phyloP scores from a whole-genome alignment of 352 stramenopile genomes.

The Pythium dissimile region DNA sequence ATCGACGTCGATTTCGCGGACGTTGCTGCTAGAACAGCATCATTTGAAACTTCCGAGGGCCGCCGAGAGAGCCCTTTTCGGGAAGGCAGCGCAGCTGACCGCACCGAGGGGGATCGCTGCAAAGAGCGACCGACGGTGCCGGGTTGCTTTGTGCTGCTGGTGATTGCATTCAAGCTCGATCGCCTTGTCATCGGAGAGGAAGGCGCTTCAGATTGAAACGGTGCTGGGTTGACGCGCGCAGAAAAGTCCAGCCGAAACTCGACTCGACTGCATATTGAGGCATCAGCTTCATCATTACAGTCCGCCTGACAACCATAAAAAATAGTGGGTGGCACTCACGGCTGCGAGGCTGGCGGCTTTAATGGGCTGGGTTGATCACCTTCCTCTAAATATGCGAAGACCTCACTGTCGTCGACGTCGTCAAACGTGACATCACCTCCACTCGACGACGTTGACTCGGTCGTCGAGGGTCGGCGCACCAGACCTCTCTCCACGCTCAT shows the following conservation, averaged over 20 bases:
- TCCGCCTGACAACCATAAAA: no score
- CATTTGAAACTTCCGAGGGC: slow-evolving; percentile 7
- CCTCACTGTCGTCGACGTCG: slow-evolving; percentile 51
- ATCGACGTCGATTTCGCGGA: not conserved
- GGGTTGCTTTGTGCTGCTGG: not conserved
- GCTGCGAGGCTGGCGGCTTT: not conserved
- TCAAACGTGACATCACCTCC: slow-evolving; percentile 61
- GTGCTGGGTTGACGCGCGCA: slow-evolving; percentile 29
- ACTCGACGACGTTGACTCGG: slow-evolving; percentile 42
- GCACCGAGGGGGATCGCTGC: slow-evolving; percentile 20
- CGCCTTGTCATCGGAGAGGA: not conserved
- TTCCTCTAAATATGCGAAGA: slow-evolving; percentile 55
- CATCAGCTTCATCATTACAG: not conserved
- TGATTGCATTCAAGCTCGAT: slow-evolving; percentile 6
- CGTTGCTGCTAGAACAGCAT: not conserved
- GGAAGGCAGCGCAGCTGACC: not conserved
- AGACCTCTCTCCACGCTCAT: slow-evolving; percentile 4
- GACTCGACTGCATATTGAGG: slow-evolving; percentile 18
- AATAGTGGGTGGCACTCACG: slow-evolving; percentile 10
- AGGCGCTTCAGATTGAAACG: not conserved
- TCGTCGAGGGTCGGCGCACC: slow-evolving; percentile 29
- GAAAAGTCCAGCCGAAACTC: slow-evolving; percentile 59
- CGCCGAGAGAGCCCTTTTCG: slow-evolving; percentile 14
- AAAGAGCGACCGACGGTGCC: not conserved
- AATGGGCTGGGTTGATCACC: slow-evolving; percentile 22